phyloP scores from a whole-genome alignment of 179 eudicot species.

The Beta macrorhiza region DNA sequence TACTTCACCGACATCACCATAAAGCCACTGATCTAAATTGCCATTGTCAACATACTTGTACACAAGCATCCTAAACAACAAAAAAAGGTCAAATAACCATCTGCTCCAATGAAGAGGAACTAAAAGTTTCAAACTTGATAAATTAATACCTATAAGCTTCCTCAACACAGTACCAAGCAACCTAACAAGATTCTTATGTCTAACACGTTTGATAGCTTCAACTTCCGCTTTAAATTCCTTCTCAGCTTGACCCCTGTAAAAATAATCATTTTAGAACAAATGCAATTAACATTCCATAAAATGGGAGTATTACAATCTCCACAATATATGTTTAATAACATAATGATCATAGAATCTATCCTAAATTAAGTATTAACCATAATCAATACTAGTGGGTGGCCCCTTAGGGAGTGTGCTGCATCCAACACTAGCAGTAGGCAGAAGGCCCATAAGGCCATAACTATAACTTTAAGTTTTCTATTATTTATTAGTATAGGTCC shows the following conservation, averaged over 20 bases:
- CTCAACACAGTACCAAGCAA: constrained; percentile 52
- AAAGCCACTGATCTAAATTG: constrained; percentile 71
- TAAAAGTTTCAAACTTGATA: constrained; percentile 3
- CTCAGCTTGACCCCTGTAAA: constrained; percentile 53
- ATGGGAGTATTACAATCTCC: neutral
- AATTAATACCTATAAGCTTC: constrained; percentile 47
- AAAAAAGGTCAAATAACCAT: constrained; percentile 3
- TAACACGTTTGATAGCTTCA: constrained; percentile 53
- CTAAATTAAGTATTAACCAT: neutral
- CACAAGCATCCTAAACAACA: constrained; percentile 51
- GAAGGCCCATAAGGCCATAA: constrained; percentile 15
- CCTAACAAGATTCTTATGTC: constrained; percentile 56
- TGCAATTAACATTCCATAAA: neutral
- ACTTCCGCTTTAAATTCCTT: constrained; percentile 56
- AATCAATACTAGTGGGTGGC: constrained; percentile 14
- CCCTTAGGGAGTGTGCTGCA: neutral
- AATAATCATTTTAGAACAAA: neutral
- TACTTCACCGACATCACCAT: constrained; percentile 59
- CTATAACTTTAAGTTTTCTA: constrained; percentile 8
- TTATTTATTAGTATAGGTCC: constrained; percentile 20
- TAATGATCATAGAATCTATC: neutral
- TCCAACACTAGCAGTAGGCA: constrained; percentile 11
- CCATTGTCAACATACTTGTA: constrained; percentile 70
- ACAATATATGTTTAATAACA: constrained; percentile 1
- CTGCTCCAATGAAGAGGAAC: neutral